A percentile compares a stretch with the other conserved stretches of the same genome.
Evolutionary conservation across 352 stramenopile genomes (phyloP).

Genomic region (Phytophthora kernoviae): DNA sequence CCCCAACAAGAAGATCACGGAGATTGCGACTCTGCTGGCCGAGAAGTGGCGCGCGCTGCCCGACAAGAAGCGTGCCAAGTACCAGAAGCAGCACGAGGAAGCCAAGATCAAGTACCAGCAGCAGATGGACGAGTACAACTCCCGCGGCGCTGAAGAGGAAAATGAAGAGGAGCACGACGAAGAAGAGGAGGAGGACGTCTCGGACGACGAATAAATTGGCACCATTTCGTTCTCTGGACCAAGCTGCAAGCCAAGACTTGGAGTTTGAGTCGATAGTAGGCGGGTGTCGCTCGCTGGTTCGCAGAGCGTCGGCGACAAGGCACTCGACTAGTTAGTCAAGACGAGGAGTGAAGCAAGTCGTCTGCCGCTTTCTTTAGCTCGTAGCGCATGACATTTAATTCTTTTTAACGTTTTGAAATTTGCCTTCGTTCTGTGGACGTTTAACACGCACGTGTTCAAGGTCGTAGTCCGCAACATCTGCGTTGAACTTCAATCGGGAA

Average conservation of each 20-base stretch:
- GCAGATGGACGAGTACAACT: slow-evolving; percentile 92
- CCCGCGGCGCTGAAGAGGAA: slow-evolving; percentile 47
- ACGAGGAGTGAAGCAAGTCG: slow-evolving; percentile 8
- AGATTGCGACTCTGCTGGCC: slow-evolving; percentile 85
- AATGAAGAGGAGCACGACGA: slow-evolving; percentile 76
- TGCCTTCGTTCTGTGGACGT: slow-evolving; percentile 1
- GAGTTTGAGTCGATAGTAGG: neutral
- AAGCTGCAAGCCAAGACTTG: slow-evolving; percentile 3
- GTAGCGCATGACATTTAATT: slow-evolving; percentile 41
- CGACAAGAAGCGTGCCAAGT: slow-evolving; percentile 92
- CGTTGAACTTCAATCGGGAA: neutral
- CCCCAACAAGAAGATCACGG: slow-evolving; percentile 94
- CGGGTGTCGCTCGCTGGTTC: slow-evolving; percentile 19
- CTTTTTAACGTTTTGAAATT: slow-evolving; percentile 33
- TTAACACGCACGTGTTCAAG: neutral
- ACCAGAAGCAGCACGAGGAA: slow-evolving; percentile 87
- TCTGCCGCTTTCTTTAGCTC: slow-evolving; percentile 34
- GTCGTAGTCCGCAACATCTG: neutral
- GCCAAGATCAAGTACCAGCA: slow-evolving; percentile 89
- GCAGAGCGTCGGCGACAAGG: neutral
- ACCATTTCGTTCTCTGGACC: neutral
- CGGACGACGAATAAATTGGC: slow-evolving; percentile 59
- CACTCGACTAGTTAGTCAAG: slow-evolving; percentile 1
- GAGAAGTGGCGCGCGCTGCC: slow-evolving; percentile 89
- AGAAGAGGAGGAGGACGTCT: slow-evolving; percentile 60